Evolutionary conservation across 176 grass and related monocot genomes (phyloP), one percentile per base, ranked within the genome.

Genomic region (Phoenix dactylifera): DNA sequence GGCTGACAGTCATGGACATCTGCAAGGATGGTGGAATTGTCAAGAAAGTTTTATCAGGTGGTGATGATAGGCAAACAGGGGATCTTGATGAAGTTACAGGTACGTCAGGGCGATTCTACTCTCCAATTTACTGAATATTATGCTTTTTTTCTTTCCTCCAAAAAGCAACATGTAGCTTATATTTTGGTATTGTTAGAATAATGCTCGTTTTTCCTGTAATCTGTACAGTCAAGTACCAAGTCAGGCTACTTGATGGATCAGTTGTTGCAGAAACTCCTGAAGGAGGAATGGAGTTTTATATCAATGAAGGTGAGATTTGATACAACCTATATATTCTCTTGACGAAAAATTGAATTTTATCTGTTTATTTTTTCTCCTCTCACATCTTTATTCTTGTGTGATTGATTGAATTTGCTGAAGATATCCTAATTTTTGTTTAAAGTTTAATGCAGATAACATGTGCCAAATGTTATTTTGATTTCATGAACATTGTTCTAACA

Each of bases 21-120:
- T 80, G 60, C 22, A 69, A 30, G 57, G 72, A 80, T 58, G 59
- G 64, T 58, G 70, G 63, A 55, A 63, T 80, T 17, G 58, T 74
- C 23, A 80, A 80, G 70, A 80, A 69, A 74, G 49, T 74, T 57
- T 19, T 74, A 22, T 74, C 58, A 52, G n/a, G n/a, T 25, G 64
- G 77, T 24, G 39, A 20, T 30, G 54, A 57, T 61, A 74, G 51
- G 35, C 64, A 68, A 63, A 63, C 64, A 20, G 64, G 77, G n/a
- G 77, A 80, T 62, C 53, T 80, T 15, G 65, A 80, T 64, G 59
- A 80, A 69, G 77, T 64, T 63, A 74, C 51, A 58, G 77, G 70
- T 80, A 16, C 3, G 3, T 26, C 0, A 52, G n/a, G 14, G 18
- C 25, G 52, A 50, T 23, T 63, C n/a, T 28, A 22, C n/a, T 51